Base-by-base conservation (phyloP, 2,329 filamentous ascomycete species). In the Aureobasidium namibiae region DNA sequence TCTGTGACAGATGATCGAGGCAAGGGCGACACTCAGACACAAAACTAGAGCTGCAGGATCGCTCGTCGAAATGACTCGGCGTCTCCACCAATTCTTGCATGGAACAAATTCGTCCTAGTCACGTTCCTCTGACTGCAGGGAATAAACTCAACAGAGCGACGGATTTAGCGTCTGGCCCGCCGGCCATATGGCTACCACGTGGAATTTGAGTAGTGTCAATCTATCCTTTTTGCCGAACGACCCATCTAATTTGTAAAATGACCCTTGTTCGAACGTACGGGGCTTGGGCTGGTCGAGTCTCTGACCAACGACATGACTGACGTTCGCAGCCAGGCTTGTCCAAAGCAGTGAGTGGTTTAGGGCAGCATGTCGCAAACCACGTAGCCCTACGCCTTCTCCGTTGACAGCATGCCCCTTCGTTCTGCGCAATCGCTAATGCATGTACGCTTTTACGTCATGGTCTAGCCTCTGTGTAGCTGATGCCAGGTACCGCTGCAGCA, bases 101-200 rank as follows among this genome's bases (percentile, higher is more conserved):
- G 29, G 39, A 45, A 45, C 52, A 24, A 34, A 56, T 45, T 8
- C 9, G 52, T 34, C 4, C 29, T 21, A 50, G 46, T 50, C 29
- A 36, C 46, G 31, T 34, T 50, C 14, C n/a, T 50, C n/a, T 36
- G 8, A 14, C n/a, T 50, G 46, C 29, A 50, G 44, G 44, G 26
- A 46, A 46, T 4, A 23, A n/a, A 50, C n/a, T 11, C 21, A 39
- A 29, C 4, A 34, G 11, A 42, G 29, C 36, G 39, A 56, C 45
- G 39, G 39, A 42, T 42, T 41, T 42, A 45, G 39, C 31, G 52
- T 45, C 52, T 56, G 52, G 50, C 38, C 42, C 50, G 23, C 21
- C 10, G 49, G 16, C 49, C 49, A 42, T 53, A 36, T 45, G 38
- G 52, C 52, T n/a, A 36, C 39, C 52, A 56, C 52, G 52, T 56